These are phyloP conservation scores for Synchytrium microbalum DNA, from an alignment of 371 early-diverging fungal genomes.

Conservation along the genomic window DNA sequence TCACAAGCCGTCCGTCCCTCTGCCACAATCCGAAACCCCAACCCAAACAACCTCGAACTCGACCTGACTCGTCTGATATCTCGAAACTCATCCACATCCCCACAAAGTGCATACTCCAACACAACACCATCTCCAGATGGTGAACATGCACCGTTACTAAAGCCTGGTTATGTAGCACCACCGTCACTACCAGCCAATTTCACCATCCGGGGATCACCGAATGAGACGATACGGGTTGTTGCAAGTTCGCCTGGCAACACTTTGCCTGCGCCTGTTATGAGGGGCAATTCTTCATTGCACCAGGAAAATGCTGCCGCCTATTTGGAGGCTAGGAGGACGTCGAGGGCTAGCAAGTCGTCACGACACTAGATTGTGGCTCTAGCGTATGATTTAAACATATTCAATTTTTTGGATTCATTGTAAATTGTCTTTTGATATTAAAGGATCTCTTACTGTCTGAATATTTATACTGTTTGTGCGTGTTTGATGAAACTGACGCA, in stretches of 20 bases:
- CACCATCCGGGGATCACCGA: neutral
- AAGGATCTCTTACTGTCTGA: too few species aligned
- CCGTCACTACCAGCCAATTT: neutral
- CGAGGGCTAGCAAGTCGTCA: neutral
- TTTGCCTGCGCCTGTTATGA: neutral
- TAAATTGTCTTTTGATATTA: too few species aligned
- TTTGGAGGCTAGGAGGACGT: neutral
- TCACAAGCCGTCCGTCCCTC: neutral
- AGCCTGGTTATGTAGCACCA: neutral
- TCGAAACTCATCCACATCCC: neutral
- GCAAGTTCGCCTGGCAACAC: neutral
- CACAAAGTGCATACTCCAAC: too few species aligned
- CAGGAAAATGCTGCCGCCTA: neutral
- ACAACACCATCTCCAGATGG: neutral
- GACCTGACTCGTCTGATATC: neutral
- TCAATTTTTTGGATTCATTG: too few species aligned
- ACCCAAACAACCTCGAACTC: neutral
- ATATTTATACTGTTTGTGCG: too few species aligned
- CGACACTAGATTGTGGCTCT: too few species aligned
- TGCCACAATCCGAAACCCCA: neutral
- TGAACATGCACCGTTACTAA: neutral
- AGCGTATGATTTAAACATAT: too few species aligned
- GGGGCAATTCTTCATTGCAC: neutral
- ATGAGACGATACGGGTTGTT: neutral
- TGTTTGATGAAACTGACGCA: too few species aligned